phyloP scores from a whole-genome alignment of 371 early-diverging fungal genomes.

The Mucor lusitanicus region DNA sequence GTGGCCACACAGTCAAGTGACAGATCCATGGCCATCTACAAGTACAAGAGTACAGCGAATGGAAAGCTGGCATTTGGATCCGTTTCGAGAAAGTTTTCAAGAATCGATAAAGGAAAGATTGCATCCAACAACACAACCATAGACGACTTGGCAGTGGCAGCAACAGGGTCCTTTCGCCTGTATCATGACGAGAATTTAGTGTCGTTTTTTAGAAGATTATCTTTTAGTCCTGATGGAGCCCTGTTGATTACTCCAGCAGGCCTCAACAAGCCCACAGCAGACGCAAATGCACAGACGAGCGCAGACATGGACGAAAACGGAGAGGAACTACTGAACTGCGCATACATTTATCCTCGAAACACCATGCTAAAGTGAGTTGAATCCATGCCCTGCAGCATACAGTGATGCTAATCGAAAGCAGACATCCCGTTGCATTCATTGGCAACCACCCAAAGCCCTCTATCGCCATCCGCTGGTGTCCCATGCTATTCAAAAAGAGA shows the following conservation, averaged over 20 bases:
- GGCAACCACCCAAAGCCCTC: slow-evolving; percentile 79
- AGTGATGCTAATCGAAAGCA: slow-evolving; percentile 4
- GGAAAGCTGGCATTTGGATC: slow-evolving; percentile 28
- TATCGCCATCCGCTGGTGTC: slow-evolving; percentile 79
- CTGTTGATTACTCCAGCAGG: slow-evolving; percentile 88
- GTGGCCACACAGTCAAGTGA: slow-evolving; percentile 94
- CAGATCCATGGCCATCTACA: slow-evolving; percentile 64
- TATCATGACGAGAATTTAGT: slow-evolving; percentile 89
- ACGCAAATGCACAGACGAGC: not conserved
- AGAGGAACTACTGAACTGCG: slow-evolving; percentile 37
- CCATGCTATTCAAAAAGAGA: slow-evolving; percentile 51
- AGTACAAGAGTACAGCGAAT: slow-evolving; percentile 19
- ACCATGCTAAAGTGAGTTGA: slow-evolving; percentile 26
- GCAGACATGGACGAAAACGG: slow-evolving; percentile 14
- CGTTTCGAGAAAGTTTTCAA: slow-evolving; percentile 24
- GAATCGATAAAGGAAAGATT: slow-evolving; percentile 25
- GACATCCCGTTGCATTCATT: slow-evolving; percentile 70
- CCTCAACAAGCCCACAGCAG: slow-evolving; percentile 37
- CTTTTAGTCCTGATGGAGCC: slow-evolving; percentile 90
- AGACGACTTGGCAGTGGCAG: not conserved
- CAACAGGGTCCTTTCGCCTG: slow-evolving; percentile 42
- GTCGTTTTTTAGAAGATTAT: slow-evolving; percentile 90
- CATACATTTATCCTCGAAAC: slow-evolving; percentile 45
- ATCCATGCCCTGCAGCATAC: too few species aligned
- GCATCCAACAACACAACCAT: slow-evolving; percentile 4